Base-by-base conservation (phyloP, 768 basidiomycete species). In the Auricularia sp. region DNA sequence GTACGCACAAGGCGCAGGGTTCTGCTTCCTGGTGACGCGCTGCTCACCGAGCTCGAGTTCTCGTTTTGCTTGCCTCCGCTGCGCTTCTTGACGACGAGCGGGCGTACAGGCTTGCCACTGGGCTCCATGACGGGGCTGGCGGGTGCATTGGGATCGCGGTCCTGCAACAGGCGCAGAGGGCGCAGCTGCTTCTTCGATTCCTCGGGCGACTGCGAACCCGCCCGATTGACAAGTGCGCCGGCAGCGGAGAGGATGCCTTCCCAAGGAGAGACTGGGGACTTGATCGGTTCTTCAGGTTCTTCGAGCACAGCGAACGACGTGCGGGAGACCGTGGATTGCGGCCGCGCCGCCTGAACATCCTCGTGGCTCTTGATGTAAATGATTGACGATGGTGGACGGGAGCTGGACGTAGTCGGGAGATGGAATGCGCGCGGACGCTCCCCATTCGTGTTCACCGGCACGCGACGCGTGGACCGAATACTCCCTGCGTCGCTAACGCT, bases 1-100 rank as follows among this genome's bases (percentile, higher is more conserved):
- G 82, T 85, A 67, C 86, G 78, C 59, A 76, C 77, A 65, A 90
- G 83, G 67, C 77, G 81, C 68, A 88, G 74, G 66, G 84, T 80
- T 78, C 81, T 86, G 74, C 86, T 68, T 68, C 79, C 78, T 72
- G 61, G 66, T 64, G 11, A 68, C 74, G 70, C 77, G 74, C 66
- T 79, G 76, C 66, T 81, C 70, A 23, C 66, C 71, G 63, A 67
- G 70, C 61, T 69, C 67, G 42, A 69, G 68, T 74, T 75, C 64
- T 71, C 67, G 67, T 80, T 79, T 63, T 66, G 68, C 67, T 80
- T 77, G 47, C 47, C 47, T 8, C 21, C 21, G 47, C 47, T 51
- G 71, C 68, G 61, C 71, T 80, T 86, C 79, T 85, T 86, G 63
- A 79, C 79, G 66, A 87, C 71, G 66, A 88, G 79, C 67, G 85